Evolutionary conservation across 768 basidiomycete species (phyloP).

Genomic region (Grammothele lineata): DNA sequence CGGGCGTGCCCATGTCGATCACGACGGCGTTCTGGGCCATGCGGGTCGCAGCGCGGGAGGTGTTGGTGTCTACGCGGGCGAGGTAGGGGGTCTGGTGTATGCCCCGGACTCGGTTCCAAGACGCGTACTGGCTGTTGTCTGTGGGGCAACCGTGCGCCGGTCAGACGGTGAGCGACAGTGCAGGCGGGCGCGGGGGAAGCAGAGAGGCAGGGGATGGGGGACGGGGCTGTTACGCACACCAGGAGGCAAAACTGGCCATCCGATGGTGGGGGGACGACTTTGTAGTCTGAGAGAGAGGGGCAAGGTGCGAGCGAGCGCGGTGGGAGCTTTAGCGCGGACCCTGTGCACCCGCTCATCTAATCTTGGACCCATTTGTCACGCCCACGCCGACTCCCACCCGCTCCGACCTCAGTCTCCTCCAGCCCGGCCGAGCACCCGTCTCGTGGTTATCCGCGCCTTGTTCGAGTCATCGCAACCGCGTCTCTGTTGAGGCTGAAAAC

Average conservation of each 20-base stretch:
- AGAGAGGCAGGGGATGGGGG: slow-evolving; percentile 11
- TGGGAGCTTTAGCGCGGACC: not conserved
- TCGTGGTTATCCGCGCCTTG: too few relatives aligned
- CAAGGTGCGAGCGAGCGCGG: slow-evolving; percentile 2
- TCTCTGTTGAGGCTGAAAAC: too few relatives aligned
- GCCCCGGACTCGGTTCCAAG: slow-evolving; percentile 57
- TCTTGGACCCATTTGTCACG: slow-evolving; percentile 14
- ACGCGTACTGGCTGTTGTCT: slow-evolving; percentile 49
- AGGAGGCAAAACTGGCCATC: slow-evolving; percentile 28
- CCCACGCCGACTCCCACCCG: too few relatives aligned
- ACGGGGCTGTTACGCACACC: slow-evolving; percentile 32
- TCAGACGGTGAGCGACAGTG: slow-evolving; percentile 3
- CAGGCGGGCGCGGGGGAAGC: slow-evolving; percentile 7
- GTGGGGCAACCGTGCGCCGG: not conserved
- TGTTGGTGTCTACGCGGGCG: slow-evolving; percentile 45
- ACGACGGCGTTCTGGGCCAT: slow-evolving; percentile 36
- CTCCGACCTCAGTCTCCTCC: too few relatives aligned
- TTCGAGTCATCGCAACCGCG: too few relatives aligned
- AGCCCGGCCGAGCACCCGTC: too few relatives aligned
- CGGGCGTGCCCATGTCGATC: slow-evolving; percentile 30
- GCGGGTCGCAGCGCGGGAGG: slow-evolving; percentile 43
- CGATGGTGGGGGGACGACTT: slow-evolving; percentile 6
- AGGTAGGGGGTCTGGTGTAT: slow-evolving; percentile 48
- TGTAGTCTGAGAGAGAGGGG: slow-evolving; percentile 12
- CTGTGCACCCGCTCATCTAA: slow-evolving; percentile 5